A percentile compares a stretch with the other conserved stretches of the same genome.
Evolutionary conservation across 805 yeast genomes (phyloP).

Genomic region (Jamesozyma piceae): DNA sequence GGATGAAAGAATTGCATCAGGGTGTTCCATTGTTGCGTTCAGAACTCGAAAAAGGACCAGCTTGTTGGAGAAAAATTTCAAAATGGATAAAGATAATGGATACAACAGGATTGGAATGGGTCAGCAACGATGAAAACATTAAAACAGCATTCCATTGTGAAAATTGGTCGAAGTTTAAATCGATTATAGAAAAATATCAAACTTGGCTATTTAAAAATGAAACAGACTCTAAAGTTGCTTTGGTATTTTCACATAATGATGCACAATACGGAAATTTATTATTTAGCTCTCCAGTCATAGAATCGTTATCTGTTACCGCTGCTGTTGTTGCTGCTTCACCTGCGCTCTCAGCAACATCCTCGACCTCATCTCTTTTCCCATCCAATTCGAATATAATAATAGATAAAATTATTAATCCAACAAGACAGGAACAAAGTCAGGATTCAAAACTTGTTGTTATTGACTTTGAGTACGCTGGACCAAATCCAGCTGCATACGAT

Average conservation of each 20-base stretch:
- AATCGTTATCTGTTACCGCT: constrained; percentile 1
- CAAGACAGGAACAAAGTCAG: constrained; percentile 35
- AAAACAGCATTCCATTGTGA: constrained; percentile 32
- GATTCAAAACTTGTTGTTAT: constrained; percentile 80
- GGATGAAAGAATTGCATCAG: constrained; percentile 90
- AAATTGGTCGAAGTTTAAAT: constrained; percentile 42
- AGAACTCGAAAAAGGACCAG: constrained; percentile 56
- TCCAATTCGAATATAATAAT: constrained; percentile 20
- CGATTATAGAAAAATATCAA: constrained; percentile 42
- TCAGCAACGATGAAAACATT: constrained; percentile 27
- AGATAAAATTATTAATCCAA: constrained; percentile 30
- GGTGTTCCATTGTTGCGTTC: constrained; percentile 56
- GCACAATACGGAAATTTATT: constrained; percentile 92
- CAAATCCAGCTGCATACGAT: constrained; percentile 82
- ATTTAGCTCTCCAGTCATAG: constrained; percentile 46
- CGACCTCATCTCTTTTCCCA: constrained; percentile 25
- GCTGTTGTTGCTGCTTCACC: constrained; percentile 2
- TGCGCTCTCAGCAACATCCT: constrained; percentile 12
- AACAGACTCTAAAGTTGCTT: constrained; percentile 19
- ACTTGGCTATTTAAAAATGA: constrained; percentile 47
- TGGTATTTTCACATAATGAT: constrained; percentile 90
- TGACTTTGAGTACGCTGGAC: constrained; percentile 92
- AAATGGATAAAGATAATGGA: constrained; percentile 57
- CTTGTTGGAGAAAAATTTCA: constrained; percentile 56
- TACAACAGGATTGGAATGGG: constrained; percentile 29